phyloP scores from a whole-genome alignment of 2,329 filamentous ascomycete genomes.

The Fusarium illudens region DNA sequence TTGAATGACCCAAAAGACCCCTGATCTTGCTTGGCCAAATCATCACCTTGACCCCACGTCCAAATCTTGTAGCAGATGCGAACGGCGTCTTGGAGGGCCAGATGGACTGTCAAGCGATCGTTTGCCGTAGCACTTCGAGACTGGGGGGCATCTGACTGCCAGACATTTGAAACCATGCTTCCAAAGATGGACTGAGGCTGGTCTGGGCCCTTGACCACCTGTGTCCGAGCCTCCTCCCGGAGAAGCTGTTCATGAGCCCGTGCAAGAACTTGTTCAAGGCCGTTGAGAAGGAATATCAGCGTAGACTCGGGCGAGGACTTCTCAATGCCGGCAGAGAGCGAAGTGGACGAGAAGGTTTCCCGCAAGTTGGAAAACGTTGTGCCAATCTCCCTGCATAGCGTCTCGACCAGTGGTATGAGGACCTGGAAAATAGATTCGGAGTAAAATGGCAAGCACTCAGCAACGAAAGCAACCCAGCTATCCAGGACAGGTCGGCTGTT shows the following conservation, averaged over 20 bases:
- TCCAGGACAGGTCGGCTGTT: constrained; percentile 82
- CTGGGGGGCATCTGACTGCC: constrained; percentile 79
- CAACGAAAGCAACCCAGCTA: constrained; percentile 88
- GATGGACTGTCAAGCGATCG: constrained; percentile 87
- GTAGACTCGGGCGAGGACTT: constrained; percentile 69
- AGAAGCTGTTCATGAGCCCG: constrained; percentile 84
- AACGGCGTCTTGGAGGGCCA: constrained; percentile 97
- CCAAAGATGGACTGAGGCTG: constrained; percentile 89
- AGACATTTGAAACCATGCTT: constrained; percentile 92
- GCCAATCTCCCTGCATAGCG: constrained; percentile 81
- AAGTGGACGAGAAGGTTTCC: constrained; percentile 61
- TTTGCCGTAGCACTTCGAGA: constrained; percentile 89
- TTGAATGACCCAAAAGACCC: constrained; percentile 82
- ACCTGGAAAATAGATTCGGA: constrained; percentile 87
- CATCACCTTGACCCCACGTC: constrained; percentile 82
- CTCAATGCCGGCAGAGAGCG: constrained; percentile 31
- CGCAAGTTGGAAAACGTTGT: constrained; percentile 76
- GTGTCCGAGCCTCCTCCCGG: constrained; percentile 75
- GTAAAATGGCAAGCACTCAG: constrained; percentile 85
- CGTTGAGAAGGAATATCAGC: constrained; percentile 87
- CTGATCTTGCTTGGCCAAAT: constrained; percentile 67
- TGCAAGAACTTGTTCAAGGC: constrained; percentile 88
- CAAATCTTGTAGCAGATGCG: constrained; percentile 93
- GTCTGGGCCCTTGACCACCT: constrained; percentile 78
- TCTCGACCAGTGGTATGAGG: constrained; percentile 89